Evolutionary conservation across 306 rosid species (phyloP), one percentile per base, ranked within the genome.

Genomic region (Cicer yamashitae): DNA sequence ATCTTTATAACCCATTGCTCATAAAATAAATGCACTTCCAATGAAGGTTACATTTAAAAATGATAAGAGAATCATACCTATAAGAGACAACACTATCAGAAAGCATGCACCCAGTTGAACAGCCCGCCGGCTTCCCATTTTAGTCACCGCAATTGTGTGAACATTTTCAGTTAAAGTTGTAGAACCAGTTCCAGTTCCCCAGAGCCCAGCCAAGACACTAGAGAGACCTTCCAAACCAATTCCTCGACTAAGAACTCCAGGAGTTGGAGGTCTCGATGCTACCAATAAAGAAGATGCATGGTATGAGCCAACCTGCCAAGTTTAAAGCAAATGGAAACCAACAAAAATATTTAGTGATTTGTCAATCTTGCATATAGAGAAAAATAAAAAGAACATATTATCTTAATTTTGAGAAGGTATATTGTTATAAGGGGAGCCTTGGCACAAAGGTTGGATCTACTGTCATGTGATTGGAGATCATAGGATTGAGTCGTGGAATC

Each of bases 171-270:
- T 92, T 75, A 96, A 81, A 66, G 98, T 92, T 47, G 96, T 83
- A 53, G 96, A 96, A 17, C 96, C 99, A 7, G 96, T 89, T 85
- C 98, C 99, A 58, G 98, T 90, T 67, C 99, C 99, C 99, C 99
- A 96, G 20, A 96, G 87, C 82, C 92, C 99, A 82, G 98, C 99
- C 96, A 96, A 64, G 83, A 96, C 78, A 77, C 99, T 87, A 40
- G 96, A 69, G 81, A 96, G 89, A 75, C 99, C 98, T 84, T 96
- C 99, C 85, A 96, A 80, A 75, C 98, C 98, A 70, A 96, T 92
- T 54, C 98, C 99, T 86, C 99, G 87, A 81, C 99, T 92, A 59
- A 96, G 87, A 80, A 96, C 89, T 25, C 99, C 99, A 9, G 89
- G 91, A 58, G 99, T 89, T 74, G 99, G 99, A 44, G 99, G 99